Percentiles rank a stretch among this genome's conserved stretches.
Evolutionary conservation across 805 yeast species (phyloP).

Genomic region (Yarrowia sp.): DNA sequence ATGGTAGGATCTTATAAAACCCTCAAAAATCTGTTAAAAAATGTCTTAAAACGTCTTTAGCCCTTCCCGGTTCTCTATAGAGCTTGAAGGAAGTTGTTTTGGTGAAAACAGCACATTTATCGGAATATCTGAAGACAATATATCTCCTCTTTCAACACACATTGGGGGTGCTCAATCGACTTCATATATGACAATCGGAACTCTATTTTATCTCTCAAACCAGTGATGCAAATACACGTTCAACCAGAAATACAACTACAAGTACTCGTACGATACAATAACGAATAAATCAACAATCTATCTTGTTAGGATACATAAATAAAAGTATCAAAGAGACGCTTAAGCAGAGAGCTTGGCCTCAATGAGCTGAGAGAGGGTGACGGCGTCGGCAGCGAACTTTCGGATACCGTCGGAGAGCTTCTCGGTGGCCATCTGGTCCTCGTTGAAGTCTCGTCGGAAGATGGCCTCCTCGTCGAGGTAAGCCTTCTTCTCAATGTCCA

Average conservation of each 20-base stretch:
- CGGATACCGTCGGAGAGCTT: constrained; percentile 98
- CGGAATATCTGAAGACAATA: too few relatives aligned
- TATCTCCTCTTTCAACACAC: not conserved
- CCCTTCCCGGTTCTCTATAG: too few relatives aligned
- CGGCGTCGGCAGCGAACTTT: constrained; percentile 90
- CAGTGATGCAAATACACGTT: too few relatives aligned
- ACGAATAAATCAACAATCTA: not conserved
- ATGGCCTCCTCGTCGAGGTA: constrained; percentile 80
- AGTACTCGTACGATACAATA: too few relatives aligned
- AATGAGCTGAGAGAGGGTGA: constrained; percentile 53
- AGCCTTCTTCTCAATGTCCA: constrained; percentile 64
- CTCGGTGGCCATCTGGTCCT: constrained; percentile 98
- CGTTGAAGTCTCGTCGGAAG: constrained; percentile 88
- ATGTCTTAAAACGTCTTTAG: too few relatives aligned
- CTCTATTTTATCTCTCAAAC: not conserved
- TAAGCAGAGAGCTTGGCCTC: constrained; percentile 27
- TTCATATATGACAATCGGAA: not conserved
- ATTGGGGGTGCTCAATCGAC: not conserved
- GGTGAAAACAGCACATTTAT: not conserved
- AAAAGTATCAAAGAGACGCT: not conserved
- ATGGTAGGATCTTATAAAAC: too few relatives aligned
- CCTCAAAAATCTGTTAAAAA: too few relatives aligned
- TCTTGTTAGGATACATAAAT: constrained; percentile 23
- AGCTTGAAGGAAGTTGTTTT: too few relatives aligned
- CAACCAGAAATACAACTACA: too few relatives aligned